These are phyloP conservation scores for Pelargonium australe DNA, from an alignment of 441 rosid species.

Conservation along the genomic window DNA sequence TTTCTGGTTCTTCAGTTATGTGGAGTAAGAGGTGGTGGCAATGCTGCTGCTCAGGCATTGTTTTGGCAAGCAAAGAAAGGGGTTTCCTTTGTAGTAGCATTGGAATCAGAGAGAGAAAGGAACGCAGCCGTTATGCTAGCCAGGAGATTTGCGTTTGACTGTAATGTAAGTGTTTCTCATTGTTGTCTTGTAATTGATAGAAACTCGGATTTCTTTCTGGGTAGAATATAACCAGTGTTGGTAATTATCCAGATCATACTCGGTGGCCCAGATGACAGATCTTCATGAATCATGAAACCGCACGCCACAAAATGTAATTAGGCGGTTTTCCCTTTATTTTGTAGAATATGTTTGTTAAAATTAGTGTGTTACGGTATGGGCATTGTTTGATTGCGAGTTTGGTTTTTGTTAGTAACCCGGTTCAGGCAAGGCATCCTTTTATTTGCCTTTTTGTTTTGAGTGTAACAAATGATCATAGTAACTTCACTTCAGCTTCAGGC, in stretches of 20 bases:
- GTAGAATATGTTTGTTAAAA: constrained; percentile 35
- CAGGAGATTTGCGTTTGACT: constrained; percentile 85
- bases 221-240: background rate
- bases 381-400: constrained; percentile 23
- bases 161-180: constrained; percentile 57
- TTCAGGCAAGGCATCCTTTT: constrained; percentile 29
- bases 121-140: constrained; percentile 90
- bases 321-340: background rate
- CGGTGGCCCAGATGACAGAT: constrained; percentile 80
- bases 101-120: constrained; percentile 83
- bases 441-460: background rate
- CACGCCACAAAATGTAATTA: constrained; percentile 45
- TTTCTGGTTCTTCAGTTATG: constrained; percentile 48
- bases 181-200: background rate
- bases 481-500: no score
- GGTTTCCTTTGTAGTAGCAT: constrained; percentile 66
- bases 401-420: constrained; percentile 13
- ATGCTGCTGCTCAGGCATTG: constrained; percentile 88
- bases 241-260: constrained; percentile 54
- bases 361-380: constrained; percentile 23
- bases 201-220: background rate
- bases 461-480: background rate
- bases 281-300: constrained; percentile 18
- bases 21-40: constrained; percentile 97
- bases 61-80: constrained; percentile 88